phyloP scores from a whole-genome alignment of 2,329 filamentous ascomycete genomes.

The Malbranchea zuffiana region DNA sequence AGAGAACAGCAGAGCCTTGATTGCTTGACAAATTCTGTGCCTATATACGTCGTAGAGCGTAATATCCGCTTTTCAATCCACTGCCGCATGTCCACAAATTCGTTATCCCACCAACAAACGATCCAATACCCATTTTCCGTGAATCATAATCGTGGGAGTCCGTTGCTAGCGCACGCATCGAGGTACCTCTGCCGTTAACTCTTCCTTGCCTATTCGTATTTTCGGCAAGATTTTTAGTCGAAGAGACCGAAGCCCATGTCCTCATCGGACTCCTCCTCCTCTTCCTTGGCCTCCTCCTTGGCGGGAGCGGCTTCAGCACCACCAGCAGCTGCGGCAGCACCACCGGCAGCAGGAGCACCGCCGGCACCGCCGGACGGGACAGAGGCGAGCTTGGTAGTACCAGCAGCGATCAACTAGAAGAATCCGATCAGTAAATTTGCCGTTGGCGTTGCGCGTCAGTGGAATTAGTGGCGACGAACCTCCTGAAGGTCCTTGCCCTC shows the following conservation, averaged over 20 bases:
- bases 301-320: slow-evolving; percentile 52
- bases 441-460: slow-evolving; percentile 4
- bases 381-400: slow-evolving; percentile 88
- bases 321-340: slow-evolving; percentile 56
- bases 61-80: slow-evolving; percentile 1
- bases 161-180: background rate
- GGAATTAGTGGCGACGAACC: slow-evolving; percentile 44
- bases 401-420: slow-evolving; percentile 74
- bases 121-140: background rate
- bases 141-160: background rate
- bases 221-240: slow-evolving; percentile 38
- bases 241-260: slow-evolving; percentile 68
- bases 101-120: background rate
- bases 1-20: slow-evolving; percentile 2
- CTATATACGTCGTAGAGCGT: slow-evolving; percentile 7
- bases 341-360: slow-evolving; percentile 50
- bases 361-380: slow-evolving; percentile 83
- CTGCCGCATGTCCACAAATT: slow-evolving; percentile 3
- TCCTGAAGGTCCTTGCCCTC: slow-evolving; percentile 64
- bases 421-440: slow-evolving; percentile 18
- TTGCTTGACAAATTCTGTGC: background rate
- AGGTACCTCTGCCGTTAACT: slow-evolving; percentile 1
- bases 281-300: slow-evolving; percentile 62
- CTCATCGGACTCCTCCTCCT: slow-evolving; percentile 65
- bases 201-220: slow-evolving; percentile 1